Base-by-base conservation (phyloP, 2,329 filamentous ascomycete genomes). In the Paecilomyces sp. region DNA sequence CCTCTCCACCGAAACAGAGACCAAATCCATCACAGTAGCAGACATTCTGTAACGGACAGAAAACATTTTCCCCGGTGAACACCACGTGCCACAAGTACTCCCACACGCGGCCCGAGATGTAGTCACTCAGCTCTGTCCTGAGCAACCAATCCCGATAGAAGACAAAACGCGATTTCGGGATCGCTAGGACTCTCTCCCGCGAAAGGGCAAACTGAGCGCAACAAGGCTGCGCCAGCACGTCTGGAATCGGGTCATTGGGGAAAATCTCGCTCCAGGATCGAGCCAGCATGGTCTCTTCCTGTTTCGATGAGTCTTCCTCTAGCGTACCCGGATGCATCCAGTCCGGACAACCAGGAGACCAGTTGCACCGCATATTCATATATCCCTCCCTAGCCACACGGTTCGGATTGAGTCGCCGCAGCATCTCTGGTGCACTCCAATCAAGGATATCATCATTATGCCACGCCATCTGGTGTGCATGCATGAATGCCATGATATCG, bases 11-110 rank as follows among this genome's bases (percentile, higher is more conserved):
- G 63, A 87, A 87, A 66, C 86, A 88, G 9, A 84, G 72, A 1
- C 86, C 85, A 56, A 82, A 88, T 5, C 83, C 84, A 61, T 88
- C 85, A 67, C 86, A 88, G 62, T 85, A 85, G 71, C 86, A 88
- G 0, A 81, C 71, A 59, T 82, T 77, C 71, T 85, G 81, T 31
- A 71, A 71, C 3, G 78, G 77, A 59, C 80, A 82, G 52, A 76
- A 66, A 28, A 75, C 70, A 13, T 71, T 66, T 52, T 78, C 61
- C 1, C 80, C 81, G 0, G 83, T 82, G 67, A 87, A 88, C 13
- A 87, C 77, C 60, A 80, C 84, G 61, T 86, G 84, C 85, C 85
- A 88, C 1, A 86, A 71, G 66, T 87, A 87, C 68, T 88, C 85
- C 76, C 84, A 87, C 15, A 87, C 77, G 2, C 85, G 78, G 2